Evolutionary conservation across 495 filamentous ascomycete species (phyloP), one percentile per base, ranked within the genome.

Genomic region (Pyrenula massariospora): DNA sequence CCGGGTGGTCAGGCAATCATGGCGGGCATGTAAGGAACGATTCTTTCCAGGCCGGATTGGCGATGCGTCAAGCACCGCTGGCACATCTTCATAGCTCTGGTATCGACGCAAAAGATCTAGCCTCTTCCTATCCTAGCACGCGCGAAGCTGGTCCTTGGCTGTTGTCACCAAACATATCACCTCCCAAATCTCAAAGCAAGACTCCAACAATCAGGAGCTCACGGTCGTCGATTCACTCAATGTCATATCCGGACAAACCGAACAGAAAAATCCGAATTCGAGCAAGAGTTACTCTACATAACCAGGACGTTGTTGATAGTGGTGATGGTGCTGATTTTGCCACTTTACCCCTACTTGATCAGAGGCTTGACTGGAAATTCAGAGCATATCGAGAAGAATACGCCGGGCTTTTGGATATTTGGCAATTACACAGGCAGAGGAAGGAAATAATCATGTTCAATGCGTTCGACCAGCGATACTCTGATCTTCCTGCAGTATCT

Each of bases 381-480:
- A 71, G 71, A 8, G 77, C 79, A 49, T 96, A 94, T 68, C 82
- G 91, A 19, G 78, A 80, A 54, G 76, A 83, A 42, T 96, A 96
- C 64, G 88, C 92, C 11, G 79, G 92, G 58, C 77, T 94, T 60
- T 76, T 96, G 1, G 84, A 81, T 50, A 80, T 86, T 56, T 96
- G 92, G 91, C 78, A 80, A n/a, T 74, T 92, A 8, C 84, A 86
- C 0, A 74, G 88, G 2, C 77, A 84, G 25, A 77, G 86, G 19
- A 80, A 89, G 5, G 89, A 96, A 68, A 80, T 96, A 21, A 73
- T 95, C 55, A 94, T 94, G 62, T 92, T 91, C 66, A 86, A 89
- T 47, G n/a, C n/a, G n/a, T n/a, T n/a, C n/a, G n/a, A n/a, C n/a
- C n/a, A n/a, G n/a, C n/a, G n/a, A n/a, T n/a, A n/a, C n/a, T 3